Conservation (phyloP, 1,284 basidiomycete species). For the Apiotrichum akiyoshidainum region DNA sequence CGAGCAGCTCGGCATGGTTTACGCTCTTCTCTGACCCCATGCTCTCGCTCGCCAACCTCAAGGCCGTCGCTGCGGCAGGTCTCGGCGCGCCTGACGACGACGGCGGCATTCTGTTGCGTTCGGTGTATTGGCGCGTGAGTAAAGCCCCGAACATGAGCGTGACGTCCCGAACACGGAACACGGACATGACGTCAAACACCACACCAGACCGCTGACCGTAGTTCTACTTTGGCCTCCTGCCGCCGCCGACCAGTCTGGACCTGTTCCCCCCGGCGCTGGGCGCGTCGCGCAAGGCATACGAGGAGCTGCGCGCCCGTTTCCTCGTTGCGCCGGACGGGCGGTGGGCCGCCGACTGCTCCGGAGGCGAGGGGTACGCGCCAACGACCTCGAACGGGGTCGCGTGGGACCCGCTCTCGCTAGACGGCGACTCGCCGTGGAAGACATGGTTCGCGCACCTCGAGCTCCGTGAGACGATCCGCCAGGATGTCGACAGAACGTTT, state of each 20-base stretch:
- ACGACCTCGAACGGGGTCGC: slow-evolving; percentile 46
- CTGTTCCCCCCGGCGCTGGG: slow-evolving; percentile 35
- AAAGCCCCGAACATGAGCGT: too few relatives aligned
- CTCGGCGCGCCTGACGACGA: slow-evolving; percentile 33
- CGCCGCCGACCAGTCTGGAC: slow-evolving; percentile 42
- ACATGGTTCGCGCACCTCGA: slow-evolving; percentile 85
- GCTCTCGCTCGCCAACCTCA: slow-evolving; percentile 41
- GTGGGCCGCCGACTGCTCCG: slow-evolving; percentile 52
- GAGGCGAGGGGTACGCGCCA: slow-evolving; percentile 28
- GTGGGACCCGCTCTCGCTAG: slow-evolving; percentile 79
- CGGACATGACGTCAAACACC: too few relatives aligned
- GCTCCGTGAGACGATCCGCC: slow-evolving; percentile 75
- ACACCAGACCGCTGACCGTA: slow-evolving; percentile 15
- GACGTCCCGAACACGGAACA: too few relatives aligned
- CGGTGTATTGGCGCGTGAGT: slow-evolving; percentile 51
- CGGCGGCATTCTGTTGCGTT: slow-evolving; percentile 43
- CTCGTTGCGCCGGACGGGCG: slow-evolving; percentile 53
- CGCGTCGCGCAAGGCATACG: slow-evolving; percentile 38
- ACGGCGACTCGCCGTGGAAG: slow-evolving; percentile 84
- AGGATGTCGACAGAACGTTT: slow-evolving; percentile 93
- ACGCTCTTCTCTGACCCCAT: slow-evolving; percentile 45
- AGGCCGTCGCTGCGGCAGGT: slow-evolving; percentile 35
- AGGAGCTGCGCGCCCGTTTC: slow-evolving; percentile 45
- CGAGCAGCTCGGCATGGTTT: slow-evolving; percentile 36
- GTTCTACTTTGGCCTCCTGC: slow-evolving; percentile 49